Evolutionary conservation across 2,329 filamentous ascomycete species (phyloP).

Genomic region (Epichloe gansuensis): DNA sequence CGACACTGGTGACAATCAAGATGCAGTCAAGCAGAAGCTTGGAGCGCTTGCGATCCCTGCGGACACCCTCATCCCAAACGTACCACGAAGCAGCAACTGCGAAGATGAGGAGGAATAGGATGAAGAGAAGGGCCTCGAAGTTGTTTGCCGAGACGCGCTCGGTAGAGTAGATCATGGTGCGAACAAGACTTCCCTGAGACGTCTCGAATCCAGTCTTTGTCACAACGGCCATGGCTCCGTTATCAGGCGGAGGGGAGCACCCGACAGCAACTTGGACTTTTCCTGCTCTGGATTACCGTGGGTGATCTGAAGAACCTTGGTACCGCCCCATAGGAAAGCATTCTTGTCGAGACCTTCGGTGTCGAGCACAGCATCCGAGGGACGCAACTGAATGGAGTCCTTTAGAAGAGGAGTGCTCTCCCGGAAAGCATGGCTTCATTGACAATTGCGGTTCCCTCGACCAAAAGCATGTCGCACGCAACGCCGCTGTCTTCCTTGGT

Average conservation of each 20-base stretch:
- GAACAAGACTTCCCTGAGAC: slow-evolving; percentile 90
- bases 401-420: slow-evolving; percentile 96
- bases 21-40: slow-evolving; percentile 96
- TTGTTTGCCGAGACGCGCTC: slow-evolving; percentile 99
- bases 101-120: slow-evolving; percentile 90
- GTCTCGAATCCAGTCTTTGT: slow-evolving; percentile 98
- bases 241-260: slow-evolving; percentile 80
- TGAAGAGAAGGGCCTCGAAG: slow-evolving; percentile 90
- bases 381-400: slow-evolving; percentile 85
- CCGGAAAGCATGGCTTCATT: slow-evolving; percentile 99
- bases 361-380: slow-evolving; percentile 68
- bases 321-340: slow-evolving; percentile 90
- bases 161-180: slow-evolving; percentile 99
- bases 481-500: slow-evolving; percentile 97
- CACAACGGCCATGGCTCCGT: slow-evolving; percentile 85
- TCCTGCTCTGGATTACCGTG: slow-evolving; percentile 73
- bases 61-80: slow-evolving; percentile 94
- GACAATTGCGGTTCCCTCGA: slow-evolving; percentile 92
- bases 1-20: slow-evolving; percentile 93
- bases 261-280: slow-evolving; percentile 57
- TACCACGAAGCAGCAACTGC: slow-evolving; percentile 98
- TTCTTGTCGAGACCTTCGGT: slow-evolving; percentile 93
- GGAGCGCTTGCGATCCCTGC: slow-evolving; percentile 87
- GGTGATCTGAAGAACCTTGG: slow-evolving; percentile 91
- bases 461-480: slow-evolving; percentile 89